These are phyloP conservation scores for Drosera spatulata DNA, from an alignment of 179 eudicot genomes.

Conservation along the genomic window DNA sequence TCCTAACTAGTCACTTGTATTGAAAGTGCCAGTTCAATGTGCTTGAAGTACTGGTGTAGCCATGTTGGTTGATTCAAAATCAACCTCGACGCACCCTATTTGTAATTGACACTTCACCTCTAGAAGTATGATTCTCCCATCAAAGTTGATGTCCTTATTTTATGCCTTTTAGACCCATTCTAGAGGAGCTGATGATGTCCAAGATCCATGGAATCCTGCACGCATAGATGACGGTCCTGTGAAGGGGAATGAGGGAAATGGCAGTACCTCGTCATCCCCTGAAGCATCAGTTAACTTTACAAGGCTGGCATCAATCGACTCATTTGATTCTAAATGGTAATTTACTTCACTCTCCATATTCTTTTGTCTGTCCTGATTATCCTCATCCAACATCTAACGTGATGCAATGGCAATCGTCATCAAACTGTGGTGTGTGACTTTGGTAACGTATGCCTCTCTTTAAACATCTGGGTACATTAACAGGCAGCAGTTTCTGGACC, in stretches of 20 bases:
- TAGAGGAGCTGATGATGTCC: conserved; percentile 12
- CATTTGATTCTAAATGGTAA: conserved; percentile 97
- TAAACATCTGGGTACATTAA: conserved; percentile 1
- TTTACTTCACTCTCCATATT: neutral
- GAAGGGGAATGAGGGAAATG: conserved; percentile 36
- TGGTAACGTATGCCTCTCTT: neutral
- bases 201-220: conserved; percentile 47
- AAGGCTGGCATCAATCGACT: conserved; percentile 92
- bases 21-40: no score
- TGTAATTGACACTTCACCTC: no score
- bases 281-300: conserved; percentile 60
- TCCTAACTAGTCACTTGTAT: no score
- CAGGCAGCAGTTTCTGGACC: conserved; percentile 94
- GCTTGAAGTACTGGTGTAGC: no score
- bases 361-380: neutral
- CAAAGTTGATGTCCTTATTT: conserved; percentile 3
- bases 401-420: neutral
- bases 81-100: no score
- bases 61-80: no score
- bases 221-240: conserved; percentile 59
- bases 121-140: neutral
- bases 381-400: neutral
- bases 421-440: conserved; percentile 4
- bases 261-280: conserved; percentile 47
- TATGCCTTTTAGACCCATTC: conserved; percentile 33